A percentile compares a stretch with the other conserved stretches of the same genome.
Evolutionary conservation across 345 rosid species (phyloP).

Genomic region (Ricinus communis): DNA sequence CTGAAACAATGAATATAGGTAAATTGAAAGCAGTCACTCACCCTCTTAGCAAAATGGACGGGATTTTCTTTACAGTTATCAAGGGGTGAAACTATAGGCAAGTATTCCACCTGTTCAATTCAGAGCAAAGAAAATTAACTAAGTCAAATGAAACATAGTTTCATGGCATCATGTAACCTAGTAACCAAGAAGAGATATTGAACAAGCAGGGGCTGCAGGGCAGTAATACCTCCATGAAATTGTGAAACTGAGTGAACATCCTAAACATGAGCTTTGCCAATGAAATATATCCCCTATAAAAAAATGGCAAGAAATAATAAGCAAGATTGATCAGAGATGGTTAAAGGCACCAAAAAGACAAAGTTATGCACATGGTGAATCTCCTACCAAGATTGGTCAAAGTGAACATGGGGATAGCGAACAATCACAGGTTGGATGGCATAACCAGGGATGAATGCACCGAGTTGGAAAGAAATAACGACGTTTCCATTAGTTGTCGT

Average conservation of each 20-base stretch:
- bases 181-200: constrained; percentile 1
- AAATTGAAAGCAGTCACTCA: constrained; percentile 34
- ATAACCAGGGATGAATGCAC: constrained; percentile 85
- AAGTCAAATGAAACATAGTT: constrained; percentile 2
- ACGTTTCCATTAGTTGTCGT: constrained; percentile 90
- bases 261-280: constrained; percentile 84
- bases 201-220: constrained; percentile 2
- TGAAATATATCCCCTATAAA: constrained; percentile 66
- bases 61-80: constrained; percentile 70
- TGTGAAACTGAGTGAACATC: constrained; percentile 98
- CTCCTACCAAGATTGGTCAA: constrained; percentile 94
- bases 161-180: background rate
- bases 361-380: constrained; percentile 9
- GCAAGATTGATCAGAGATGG: constrained; percentile 2
- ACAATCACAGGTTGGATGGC: constrained; percentile 89
- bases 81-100: constrained; percentile 70
- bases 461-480: constrained; percentile 88
- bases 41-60: constrained; percentile 69
- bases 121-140: constrained; percentile 7
- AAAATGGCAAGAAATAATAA: constrained; percentile 19
- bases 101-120: constrained; percentile 75
- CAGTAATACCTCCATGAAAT: constrained; percentile 81
- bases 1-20: background rate
- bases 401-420: constrained; percentile 95
- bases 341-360: constrained; percentile 1